Evolutionary conservation across 345 rosid species (phyloP).

Genomic region (Populus deltoides): DNA sequence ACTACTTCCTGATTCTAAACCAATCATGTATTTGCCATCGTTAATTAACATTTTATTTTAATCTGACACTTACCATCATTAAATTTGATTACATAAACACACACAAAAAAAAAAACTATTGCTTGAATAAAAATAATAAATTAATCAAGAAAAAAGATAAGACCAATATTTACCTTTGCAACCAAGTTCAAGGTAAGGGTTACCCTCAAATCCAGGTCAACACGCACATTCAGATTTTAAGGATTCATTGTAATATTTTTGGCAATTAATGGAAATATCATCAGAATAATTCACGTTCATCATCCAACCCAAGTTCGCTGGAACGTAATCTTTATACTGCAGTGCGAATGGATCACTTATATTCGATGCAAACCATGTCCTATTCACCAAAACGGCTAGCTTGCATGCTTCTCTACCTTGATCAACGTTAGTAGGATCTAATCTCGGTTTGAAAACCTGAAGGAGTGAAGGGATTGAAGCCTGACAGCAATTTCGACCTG

Average conservation of each 20-base stretch:
- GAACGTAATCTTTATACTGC: neutral
- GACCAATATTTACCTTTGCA: too few species aligned
- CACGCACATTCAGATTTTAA: neutral
- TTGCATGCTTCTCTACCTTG: neutral
- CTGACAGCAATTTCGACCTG: neutral
- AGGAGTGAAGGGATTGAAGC: neutral
- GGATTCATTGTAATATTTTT: fast-evolving
- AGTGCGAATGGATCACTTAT: neutral
- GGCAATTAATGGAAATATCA: neutral
- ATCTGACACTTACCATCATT: too few species aligned
- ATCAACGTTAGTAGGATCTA: neutral
- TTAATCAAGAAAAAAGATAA: too few species aligned
- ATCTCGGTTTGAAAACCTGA: neutral
- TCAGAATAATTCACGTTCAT: fast-evolving
- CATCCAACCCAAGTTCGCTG: neutral
- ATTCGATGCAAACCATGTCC: neutral
- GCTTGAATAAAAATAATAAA: too few species aligned
- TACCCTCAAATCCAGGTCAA: fast-evolving
- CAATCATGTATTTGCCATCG: too few species aligned
- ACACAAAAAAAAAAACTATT: too few species aligned
- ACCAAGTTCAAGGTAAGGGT: neutral
- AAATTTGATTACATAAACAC: too few species aligned
- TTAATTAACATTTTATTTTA: too few species aligned
- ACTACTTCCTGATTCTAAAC: too few species aligned
- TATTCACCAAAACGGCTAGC: neutral